Evolutionary conservation across 441 rosid species (phyloP).

Genomic region (Breynia disticha): DNA sequence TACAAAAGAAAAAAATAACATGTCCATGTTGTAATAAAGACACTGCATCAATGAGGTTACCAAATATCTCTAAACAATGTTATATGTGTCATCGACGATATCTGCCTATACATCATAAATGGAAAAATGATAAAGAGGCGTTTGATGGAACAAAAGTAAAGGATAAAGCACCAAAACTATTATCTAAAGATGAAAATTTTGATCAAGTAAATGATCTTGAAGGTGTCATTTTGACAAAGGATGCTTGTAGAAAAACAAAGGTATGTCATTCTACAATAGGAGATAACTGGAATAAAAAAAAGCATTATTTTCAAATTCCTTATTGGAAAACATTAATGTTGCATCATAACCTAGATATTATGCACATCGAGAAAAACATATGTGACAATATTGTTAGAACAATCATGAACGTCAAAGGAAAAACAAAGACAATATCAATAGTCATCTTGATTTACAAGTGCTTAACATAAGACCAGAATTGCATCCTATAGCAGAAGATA

Average conservation of each 20-base stretch:
- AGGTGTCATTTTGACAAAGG: not conserved
- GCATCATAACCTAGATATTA: not conserved
- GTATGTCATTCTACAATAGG: not conserved
- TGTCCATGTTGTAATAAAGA: slow-evolving; percentile 4
- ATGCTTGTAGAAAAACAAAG: not conserved
- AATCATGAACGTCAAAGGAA: not conserved
- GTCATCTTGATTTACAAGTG: not conserved
- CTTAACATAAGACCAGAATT: too few relatives aligned
- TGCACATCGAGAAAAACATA: not conserved
- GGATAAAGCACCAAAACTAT: not conserved
- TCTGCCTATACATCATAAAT: not conserved
- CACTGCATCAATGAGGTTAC: not conserved
- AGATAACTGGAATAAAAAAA: not conserved
- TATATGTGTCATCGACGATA: not conserved
- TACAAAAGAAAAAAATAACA: slow-evolving; percentile 2
- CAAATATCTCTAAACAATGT: not conserved
- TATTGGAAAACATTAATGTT: not conserved
- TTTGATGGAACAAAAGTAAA: slow-evolving; percentile 1
- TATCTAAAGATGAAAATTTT: not conserved
- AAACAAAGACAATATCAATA: not conserved
- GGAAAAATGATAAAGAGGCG: not conserved
- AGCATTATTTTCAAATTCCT: not conserved
- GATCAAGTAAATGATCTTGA: not conserved
- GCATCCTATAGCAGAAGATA: too few relatives aligned
- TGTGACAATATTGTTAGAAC: not conserved